Percentiles rank a stretch among this genome's conserved stretches.
phyloP scores from a whole-genome alignment of 371 early-diverging fungal species.

The Mortierella sp. region DNA sequence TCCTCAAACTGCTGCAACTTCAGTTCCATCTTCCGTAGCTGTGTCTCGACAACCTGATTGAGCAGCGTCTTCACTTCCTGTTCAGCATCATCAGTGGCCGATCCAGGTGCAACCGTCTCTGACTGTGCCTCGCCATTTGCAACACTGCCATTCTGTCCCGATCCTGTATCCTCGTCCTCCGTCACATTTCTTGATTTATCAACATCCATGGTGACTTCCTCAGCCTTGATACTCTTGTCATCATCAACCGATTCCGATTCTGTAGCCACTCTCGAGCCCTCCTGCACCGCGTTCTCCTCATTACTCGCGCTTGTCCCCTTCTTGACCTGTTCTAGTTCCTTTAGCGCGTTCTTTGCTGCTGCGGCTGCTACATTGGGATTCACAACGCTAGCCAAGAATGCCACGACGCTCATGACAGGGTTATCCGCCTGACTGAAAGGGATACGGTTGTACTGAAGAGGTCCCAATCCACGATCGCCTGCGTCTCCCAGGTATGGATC shows the following conservation, averaged over 20 bases:
- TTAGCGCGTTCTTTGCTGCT: constrained; percentile 81
- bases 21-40: constrained; percentile 87
- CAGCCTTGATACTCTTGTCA: constrained; percentile 64
- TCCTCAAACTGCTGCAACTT: constrained; percentile 94
- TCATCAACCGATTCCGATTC: constrained; percentile 78
- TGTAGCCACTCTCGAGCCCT: constrained; percentile 81
- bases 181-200: constrained; percentile 61
- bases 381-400: constrained; percentile 95
- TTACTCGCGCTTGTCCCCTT: constrained; percentile 5
- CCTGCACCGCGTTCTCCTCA: constrained; percentile 55
- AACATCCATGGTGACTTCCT: constrained; percentile 48
- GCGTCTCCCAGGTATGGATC: constrained; percentile 80
- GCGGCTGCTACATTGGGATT: constrained; percentile 92
- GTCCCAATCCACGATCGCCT: constrained; percentile 56
- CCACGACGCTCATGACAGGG: constrained; percentile 95
- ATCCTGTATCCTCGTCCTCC: neutral
- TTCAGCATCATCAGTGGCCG: constrained; percentile 60
- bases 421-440: constrained; percentile 93
- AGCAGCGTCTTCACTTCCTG: constrained; percentile 66
- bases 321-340: constrained; percentile 57
- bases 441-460: constrained; percentile 70
- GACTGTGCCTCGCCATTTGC: constrained; percentile 73
- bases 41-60: constrained; percentile 83
- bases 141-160: constrained; percentile 59
- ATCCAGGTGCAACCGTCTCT: constrained; percentile 75